Base-by-base conservation (phyloP, 257 asterid genomes). In the Hygrophila difformis region DNA sequence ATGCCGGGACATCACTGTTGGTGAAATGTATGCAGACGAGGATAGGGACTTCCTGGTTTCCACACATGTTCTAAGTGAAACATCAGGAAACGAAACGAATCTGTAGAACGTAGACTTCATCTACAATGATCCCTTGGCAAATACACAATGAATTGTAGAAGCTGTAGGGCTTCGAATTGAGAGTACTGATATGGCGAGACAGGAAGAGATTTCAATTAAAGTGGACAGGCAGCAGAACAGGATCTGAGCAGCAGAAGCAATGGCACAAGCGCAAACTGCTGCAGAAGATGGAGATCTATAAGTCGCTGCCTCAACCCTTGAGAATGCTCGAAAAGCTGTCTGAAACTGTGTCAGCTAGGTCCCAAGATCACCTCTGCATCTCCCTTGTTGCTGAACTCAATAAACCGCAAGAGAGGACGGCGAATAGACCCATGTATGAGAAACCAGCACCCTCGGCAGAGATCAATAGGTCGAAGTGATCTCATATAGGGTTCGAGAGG, bases 401-500 rank as follows among this genome's bases (percentile, higher is more conserved):
- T 71, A 94, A 91, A 64, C 82, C 86, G 99, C 96, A 91, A 37
- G 99, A 91, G 71, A 72, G 96, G 49, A 66, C 82, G 89, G 77
- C 81, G 39, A 91, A 89, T 44, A 71, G 89, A 43, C 84, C 81
- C 12, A 82, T 79, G 2, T 91, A 91, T 8, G 96, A 91, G 61
- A 86, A 91, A 21, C 82, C 99, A 0, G 99, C 96, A 19, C 56
- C n/a, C n/a, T n/a, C n/a, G n/a, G n/a, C n/a, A n/a, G n/a, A n/a
- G n/a, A n/a, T n/a, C n/a, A n/a, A n/a, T n/a, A n/a, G n/a, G n/a
- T n/a, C n/a, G n/a, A n/a, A n/a, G n/a, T n/a, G n/a, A n/a, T n/a
- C n/a, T n/a, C n/a, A n/a, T n/a, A n/a, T n/a, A n/a, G n/a, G n/a
- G n/a, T n/a, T n/a, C n/a, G n/a, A n/a, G n/a, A n/a, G n/a, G n/a